These are phyloP conservation scores for Colletotrichum karsti DNA, from an alignment of 2,329 filamentous ascomycete genomes.

Conservation along the genomic window DNA sequence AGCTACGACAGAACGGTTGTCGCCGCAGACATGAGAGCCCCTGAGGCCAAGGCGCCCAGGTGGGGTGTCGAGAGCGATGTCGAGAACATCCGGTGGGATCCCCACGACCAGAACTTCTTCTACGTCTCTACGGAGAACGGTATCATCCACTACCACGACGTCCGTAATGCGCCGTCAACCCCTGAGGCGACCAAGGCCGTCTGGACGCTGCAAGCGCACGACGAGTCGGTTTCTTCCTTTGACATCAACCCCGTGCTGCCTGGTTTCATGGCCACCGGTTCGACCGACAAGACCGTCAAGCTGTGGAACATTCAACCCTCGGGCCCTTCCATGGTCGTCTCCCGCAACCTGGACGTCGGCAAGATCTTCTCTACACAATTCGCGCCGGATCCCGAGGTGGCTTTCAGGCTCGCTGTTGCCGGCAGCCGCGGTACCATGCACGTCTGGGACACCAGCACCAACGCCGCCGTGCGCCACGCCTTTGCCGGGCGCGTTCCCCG, in stretches of 20 bases:
- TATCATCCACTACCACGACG: slow-evolving; percentile 91
- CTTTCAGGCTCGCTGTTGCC: slow-evolving; percentile 91
- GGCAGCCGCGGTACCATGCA: slow-evolving; percentile 93
- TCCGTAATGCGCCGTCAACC: slow-evolving; percentile 77
- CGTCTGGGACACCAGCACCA: slow-evolving; percentile 97
- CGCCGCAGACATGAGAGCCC: slow-evolving; percentile 95
- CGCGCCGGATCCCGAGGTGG: slow-evolving; percentile 88
- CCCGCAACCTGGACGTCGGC: slow-evolving; percentile 90
- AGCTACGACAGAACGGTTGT: slow-evolving; percentile 96
- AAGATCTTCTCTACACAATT: slow-evolving; percentile 94
- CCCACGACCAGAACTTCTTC: slow-evolving; percentile 92
- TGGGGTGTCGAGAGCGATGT: slow-evolving; percentile 98
- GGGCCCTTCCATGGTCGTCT: slow-evolving; percentile 90
- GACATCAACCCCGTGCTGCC: slow-evolving; percentile 91
- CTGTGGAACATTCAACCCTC: slow-evolving; percentile 88
- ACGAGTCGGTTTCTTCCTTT: slow-evolving; percentile 90
- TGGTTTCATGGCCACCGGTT: slow-evolving; percentile 92
- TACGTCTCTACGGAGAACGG: slow-evolving; percentile 94
- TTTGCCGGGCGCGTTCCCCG: slow-evolving; percentile 75
- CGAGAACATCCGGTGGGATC: slow-evolving; percentile 91
- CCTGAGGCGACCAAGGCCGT: slow-evolving; percentile 83
- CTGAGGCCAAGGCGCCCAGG: slow-evolving; percentile 80
- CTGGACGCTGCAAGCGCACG: slow-evolving; percentile 96
- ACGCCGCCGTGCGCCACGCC: slow-evolving; percentile 82
- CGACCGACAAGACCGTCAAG: slow-evolving; percentile 94